Conservation (phyloP, 345 rosid genomes). For the Alliaria petiolata region DNA sequence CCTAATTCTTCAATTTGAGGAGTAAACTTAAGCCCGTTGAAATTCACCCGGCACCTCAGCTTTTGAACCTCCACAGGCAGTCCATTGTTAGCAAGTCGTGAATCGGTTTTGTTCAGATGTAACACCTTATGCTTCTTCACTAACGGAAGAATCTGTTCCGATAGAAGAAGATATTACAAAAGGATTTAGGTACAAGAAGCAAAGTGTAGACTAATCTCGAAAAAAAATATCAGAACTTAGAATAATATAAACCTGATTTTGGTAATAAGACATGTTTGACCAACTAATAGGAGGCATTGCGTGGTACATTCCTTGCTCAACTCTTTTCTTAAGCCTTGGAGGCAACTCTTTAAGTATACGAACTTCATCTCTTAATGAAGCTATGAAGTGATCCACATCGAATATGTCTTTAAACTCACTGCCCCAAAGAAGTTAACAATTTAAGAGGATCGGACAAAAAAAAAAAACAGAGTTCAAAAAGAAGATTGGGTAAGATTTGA, state of each 20-base stretch:
- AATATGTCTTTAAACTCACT: slow-evolving; percentile 96
- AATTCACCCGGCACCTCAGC: slow-evolving; percentile 88
- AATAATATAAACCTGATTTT: slow-evolving; percentile 49
- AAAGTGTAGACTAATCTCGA: background rate
- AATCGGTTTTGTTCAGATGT: slow-evolving; percentile 83
- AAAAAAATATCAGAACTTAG: background rate
- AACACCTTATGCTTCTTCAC: slow-evolving; percentile 77
- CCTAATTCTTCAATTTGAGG: slow-evolving; percentile 81
- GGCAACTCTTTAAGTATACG: slow-evolving; percentile 82
- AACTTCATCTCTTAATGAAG: slow-evolving; percentile 88
- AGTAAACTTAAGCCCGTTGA: slow-evolving; percentile 74
- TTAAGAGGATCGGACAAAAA: background rate
- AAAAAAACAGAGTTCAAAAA: background rate
- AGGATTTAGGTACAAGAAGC: background rate
- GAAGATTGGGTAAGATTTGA: background rate
- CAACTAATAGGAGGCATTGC: slow-evolving; percentile 88
- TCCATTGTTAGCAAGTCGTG: slow-evolving; percentile 87
- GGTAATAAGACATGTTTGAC: slow-evolving; percentile 87
- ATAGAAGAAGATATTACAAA: background rate
- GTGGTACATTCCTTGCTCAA: slow-evolving; percentile 60
- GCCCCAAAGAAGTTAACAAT: slow-evolving; percentile 18
- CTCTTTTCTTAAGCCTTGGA: slow-evolving; percentile 69
- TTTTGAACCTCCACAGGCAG: slow-evolving; percentile 79
- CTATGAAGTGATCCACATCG: slow-evolving; percentile 83
- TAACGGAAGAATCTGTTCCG: slow-evolving; percentile 84